Conservation (phyloP, 2,329 filamentous ascomycete species). For the Sordariomycetes sp. region DNA sequence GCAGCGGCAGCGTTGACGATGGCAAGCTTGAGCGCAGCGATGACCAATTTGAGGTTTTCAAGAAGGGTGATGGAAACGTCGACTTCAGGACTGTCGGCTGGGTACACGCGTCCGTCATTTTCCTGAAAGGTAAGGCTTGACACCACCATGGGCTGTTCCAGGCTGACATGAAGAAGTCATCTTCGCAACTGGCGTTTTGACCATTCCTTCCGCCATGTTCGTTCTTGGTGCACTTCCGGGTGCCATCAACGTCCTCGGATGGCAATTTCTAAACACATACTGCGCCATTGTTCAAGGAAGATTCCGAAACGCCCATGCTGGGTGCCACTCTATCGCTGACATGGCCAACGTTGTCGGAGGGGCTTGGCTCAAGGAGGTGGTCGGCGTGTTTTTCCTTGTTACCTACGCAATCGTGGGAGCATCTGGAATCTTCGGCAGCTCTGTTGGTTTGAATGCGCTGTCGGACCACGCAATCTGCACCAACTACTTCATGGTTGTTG, state of each 20-base stretch:
- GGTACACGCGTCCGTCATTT: slow-evolving; percentile 36
- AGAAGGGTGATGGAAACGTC: slow-evolving; percentile 29
- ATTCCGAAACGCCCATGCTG: slow-evolving; percentile 26
- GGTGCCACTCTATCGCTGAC: slow-evolving; percentile 33
- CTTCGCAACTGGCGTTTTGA: slow-evolving; percentile 32
- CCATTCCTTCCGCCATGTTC: slow-evolving; percentile 31
- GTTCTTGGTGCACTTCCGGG: slow-evolving; percentile 31
- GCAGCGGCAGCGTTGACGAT: slow-evolving; percentile 2
- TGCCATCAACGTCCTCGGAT: slow-evolving; percentile 30
- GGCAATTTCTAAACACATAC: slow-evolving; percentile 29
- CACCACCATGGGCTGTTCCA: not conserved
- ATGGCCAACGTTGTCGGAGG: slow-evolving; percentile 48
- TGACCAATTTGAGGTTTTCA: slow-evolving; percentile 32
- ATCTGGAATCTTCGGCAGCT: slow-evolving; percentile 47
- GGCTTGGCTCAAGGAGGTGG: slow-evolving; percentile 2
- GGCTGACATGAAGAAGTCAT: slow-evolving; percentile 16
- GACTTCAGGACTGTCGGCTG: slow-evolving; percentile 39
- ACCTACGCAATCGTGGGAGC: slow-evolving; percentile 41
- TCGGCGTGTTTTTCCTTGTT: slow-evolving; percentile 4
- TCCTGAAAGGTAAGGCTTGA: slow-evolving; percentile 25
- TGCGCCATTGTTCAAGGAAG: slow-evolving; percentile 28
- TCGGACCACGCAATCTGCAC: slow-evolving; percentile 49
- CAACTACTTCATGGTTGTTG: slow-evolving; percentile 44
- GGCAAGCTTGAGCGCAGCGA: slow-evolving; percentile 6
- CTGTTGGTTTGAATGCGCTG: slow-evolving; percentile 49